Evolutionary conservation across 2,329 filamentous ascomycete genomes (phyloP).

Genomic region (Verticillium isaacii): DNA sequence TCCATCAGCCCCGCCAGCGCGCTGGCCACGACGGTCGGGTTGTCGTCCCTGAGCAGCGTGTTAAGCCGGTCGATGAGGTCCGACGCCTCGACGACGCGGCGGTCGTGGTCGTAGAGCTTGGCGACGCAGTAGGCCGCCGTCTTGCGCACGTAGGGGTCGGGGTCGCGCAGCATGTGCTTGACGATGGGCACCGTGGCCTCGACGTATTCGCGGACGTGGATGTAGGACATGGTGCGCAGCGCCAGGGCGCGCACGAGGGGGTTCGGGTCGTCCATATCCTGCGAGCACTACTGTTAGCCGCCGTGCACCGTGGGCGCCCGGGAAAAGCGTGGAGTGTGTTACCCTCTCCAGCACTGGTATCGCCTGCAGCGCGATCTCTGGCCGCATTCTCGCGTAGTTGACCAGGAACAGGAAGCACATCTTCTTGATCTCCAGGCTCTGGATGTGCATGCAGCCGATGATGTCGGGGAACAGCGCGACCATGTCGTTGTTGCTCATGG

Average conservation of each 20-base stretch:
- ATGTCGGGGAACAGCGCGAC: constrained; percentile 94
- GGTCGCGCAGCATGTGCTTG: constrained; percentile 76
- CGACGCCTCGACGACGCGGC: constrained; percentile 80
- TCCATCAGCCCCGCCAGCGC: constrained; percentile 89
- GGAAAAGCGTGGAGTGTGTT: constrained; percentile 18
- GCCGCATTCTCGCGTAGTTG: constrained; percentile 92
- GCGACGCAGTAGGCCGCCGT: constrained; percentile 95
- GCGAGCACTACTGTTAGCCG: constrained; percentile 11
- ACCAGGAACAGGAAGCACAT: constrained; percentile 99
- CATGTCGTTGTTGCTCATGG: constrained; percentile 99
- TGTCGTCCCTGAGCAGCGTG: constrained; percentile 85
- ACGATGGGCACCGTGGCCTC: constrained; percentile 82
- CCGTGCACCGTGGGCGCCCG: too few relatives aligned
- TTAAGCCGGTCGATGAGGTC: constrained; percentile 92
- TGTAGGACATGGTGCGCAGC: constrained; percentile 92
- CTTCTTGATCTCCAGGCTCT: constrained; percentile 97
- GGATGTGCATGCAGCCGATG: constrained; percentile 90
- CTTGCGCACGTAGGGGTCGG: constrained; percentile 94
- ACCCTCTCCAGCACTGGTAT: constrained; percentile 81
- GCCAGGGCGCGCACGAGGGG: constrained; percentile 89
- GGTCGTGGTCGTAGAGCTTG: constrained; percentile 96
- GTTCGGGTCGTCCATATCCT: constrained; percentile 93
- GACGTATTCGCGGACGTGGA: constrained; percentile 94
- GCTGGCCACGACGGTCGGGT: constrained; percentile 94
- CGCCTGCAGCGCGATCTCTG: constrained; percentile 89